Base-by-base conservation (phyloP, 2,329 filamentous ascomycete genomes). In the Trichoderma brevicompactum region DNA sequence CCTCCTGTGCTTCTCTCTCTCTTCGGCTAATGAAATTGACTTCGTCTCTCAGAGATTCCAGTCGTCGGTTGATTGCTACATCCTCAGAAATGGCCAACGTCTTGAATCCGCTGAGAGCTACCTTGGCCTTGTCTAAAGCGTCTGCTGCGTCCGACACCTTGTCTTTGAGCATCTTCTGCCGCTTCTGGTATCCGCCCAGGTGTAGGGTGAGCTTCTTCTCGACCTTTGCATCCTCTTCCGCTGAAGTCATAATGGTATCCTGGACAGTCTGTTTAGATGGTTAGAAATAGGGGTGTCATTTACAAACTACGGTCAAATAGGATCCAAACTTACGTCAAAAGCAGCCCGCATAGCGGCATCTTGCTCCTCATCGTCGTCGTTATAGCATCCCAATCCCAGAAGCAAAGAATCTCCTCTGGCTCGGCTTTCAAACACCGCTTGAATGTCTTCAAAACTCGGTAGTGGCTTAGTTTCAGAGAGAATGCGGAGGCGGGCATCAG, bases 191-290 rank as follows among this genome's bases (percentile, higher is more conserved):
- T 13, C 95, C 95, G 28, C 94, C 94, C 2, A 96, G 87, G 72
- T 95, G 89, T 62, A 96, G 83, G 0, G 84, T 83, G n/a, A 99
- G 85, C 78, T 95, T 97, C 85, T 97, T 97, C 79, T 98, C 94
- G 1, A 96, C 81, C 77, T 94, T 96, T 74, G 92, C 92, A 62
- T 91, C 92, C 65, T 89, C 85, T 71, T 94, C 89, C 2, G 94
- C 95, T 0, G 88, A 87, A 2, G 85, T 81, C 70, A 91, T 84
- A 68, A 97, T 90, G 7, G 85, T 82, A 53, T 91, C 86, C 77
- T 95, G 91, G 1, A 93, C 85, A 52, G 83, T 84, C 88, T 91
- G 64, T 58, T 17, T 12, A 6, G 9, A 38, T 32, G 15, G 15
- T 44, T 36, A 52, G 13, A 34, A 48, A 7, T 15, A 28, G 32